Base-by-base conservation (phyloP, 495 filamentous ascomycete genomes). In the Penicillium diatomitis region DNA sequence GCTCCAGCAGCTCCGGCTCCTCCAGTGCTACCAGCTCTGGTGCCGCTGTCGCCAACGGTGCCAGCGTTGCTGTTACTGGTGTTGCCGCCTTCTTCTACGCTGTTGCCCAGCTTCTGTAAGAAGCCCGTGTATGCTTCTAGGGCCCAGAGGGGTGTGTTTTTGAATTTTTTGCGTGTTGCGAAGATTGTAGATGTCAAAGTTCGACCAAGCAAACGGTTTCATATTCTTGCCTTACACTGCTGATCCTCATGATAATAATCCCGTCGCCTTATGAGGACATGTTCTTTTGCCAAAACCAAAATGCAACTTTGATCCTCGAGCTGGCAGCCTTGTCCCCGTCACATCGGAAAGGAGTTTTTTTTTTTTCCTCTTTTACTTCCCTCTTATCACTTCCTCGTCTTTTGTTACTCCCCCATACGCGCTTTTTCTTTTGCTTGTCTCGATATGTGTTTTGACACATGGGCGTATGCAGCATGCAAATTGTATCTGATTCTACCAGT, bases 211-310 rank as follows among this genome's bases (percentile, higher is more conserved):
- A 66, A 20, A 66, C 53, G 56, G 63, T 65, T 57, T 51, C 56
- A 53, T 67, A 61, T 54, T 62, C 53, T 62, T 54, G 58, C 55
- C 59, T 60, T 68, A 62, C 55, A 51, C 55, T 66, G 65, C 61
- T 60, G 62, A 64, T 64, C 65, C 63, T 71, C 61, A 71, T 68
- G 67, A 72, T 72, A 71, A 70, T 73, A 71, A 72, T 71, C 68
- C 61, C 62, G 66, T 62, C 63, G 64, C 62, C 63, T 61, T 58
- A 55, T 70, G 63, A 61, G 62, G 65, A 67, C 20, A 20, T 20
- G 20, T 20, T 20, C 20, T 20, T 20, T 20, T 20, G 20, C 20
- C 20, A 68, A 58, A 61, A 64, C 62, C 59, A 50, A 53, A 55
- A 53, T 51, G 30, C 60, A 57, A 51, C 55, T 56, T 60, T 46